Percentiles rank a stretch among this genome's conserved stretches.
Conservation (phyloP, 106 monocot genomes). For the Dendrobium nobile region DNA sequence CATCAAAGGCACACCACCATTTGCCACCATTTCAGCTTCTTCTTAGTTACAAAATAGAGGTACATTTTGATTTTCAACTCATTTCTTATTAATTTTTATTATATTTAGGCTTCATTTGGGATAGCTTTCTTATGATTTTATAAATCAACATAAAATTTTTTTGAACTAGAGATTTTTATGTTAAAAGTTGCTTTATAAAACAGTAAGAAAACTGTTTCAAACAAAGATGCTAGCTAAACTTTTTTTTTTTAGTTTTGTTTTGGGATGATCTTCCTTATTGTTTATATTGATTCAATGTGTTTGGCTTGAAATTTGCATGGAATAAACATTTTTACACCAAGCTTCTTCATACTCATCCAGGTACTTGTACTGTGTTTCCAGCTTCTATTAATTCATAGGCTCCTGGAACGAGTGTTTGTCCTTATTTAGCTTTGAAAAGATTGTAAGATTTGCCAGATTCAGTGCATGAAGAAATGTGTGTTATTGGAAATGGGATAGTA, state of each 20-base stretch:
- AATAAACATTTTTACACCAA: not conserved
- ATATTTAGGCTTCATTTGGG: too few relatives aligned
- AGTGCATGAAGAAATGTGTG: not conserved
- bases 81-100: not conserved
- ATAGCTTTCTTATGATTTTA: too few relatives aligned
- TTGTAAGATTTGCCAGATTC: not conserved
- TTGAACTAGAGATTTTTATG: too few relatives aligned
- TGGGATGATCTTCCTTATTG: too few relatives aligned
- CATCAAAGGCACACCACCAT: not conserved
- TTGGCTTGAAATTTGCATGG: not conserved
- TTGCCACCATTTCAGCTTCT: not conserved
- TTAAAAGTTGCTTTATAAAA: too few relatives aligned
- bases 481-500: too few relatives aligned
- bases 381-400: not conserved
- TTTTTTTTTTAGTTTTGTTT: too few relatives aligned
- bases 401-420: not conserved
- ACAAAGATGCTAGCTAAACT: too few relatives aligned
- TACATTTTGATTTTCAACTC: not conserved
- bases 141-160: too few relatives aligned
- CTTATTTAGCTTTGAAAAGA: not conserved
- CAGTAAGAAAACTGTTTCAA: too few relatives aligned
- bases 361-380: not conserved
- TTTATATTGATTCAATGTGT: not conserved
- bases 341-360: not conserved
- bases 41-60: not conserved